Base-by-base conservation (phyloP, 2,329 filamentous ascomycete genomes). In the Monascus ruber region DNA sequence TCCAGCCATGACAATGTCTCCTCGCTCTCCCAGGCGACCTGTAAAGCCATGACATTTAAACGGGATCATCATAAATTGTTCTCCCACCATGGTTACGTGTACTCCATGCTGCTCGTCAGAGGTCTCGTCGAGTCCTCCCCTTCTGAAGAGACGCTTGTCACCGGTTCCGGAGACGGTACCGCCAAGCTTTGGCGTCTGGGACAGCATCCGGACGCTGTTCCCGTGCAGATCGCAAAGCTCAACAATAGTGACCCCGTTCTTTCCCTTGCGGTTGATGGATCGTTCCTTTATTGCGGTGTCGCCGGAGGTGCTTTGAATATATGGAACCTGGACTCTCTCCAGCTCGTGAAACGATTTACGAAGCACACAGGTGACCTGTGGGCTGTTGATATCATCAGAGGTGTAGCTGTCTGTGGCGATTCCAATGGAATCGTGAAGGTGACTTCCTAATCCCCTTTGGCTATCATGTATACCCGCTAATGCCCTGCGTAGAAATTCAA, bases 241-340 rank as follows among this genome's bases (percentile, higher is more conserved):
- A 73, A 79, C 43, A 79, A 80, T 48, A 73, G 72, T n/a, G 74
- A 76, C 41, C 71, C 75, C 2, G 75, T 83, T 2, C 68, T 95
- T 42, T 91, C 85, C 0, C 72, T 98, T 38, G 81, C 85, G 4
- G 74, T 94, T 2, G 88, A 96, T 45, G 87, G 86, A 0, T 88
- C 87, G 0, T 93, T 98, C 48, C 71, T 98, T 4, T 98, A 96
- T 56, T 85, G 84, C 42, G 91, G 91, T 35, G 83, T 93, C 50
- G 75, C 87, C 1, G 80, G 85, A 31, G 93, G 91, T 24, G 76
- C 94, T 37, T 78, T 98, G 43, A 89, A 96, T 58, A 77, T 98
- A 7, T 98, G 93, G 89, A 93, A 98, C 57, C 72, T 98, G 9
- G 89, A 96, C 56, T 96, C 91, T 0, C 80, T 83, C 39, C 91